Conservation (phyloP, 78 protist species). For the Dictyostelium firmibasis region DNA sequence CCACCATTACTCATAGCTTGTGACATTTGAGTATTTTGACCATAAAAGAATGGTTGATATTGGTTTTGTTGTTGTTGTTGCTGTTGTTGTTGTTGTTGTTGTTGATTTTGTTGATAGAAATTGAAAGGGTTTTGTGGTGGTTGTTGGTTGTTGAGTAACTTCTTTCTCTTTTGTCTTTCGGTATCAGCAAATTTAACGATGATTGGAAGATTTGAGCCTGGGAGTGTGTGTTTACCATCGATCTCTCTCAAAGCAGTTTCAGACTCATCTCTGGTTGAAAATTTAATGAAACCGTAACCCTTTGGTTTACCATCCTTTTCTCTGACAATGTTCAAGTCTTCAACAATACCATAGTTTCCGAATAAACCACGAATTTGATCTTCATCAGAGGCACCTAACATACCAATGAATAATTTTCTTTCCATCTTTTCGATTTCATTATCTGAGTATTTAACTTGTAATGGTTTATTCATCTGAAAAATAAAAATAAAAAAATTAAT, state of each 20-base stretch:
- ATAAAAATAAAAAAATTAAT: not conserved
- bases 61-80: not conserved
- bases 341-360: conserved; percentile 89
- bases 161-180: conserved; percentile 79
- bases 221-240: conserved; percentile 85
- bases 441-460: conserved; percentile 75
- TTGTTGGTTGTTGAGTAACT: not conserved
- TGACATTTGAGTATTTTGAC: conserved; percentile 17
- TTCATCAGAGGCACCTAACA: conserved; percentile 68
- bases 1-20: not conserved
- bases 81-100: not conserved
- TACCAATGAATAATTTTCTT: conserved; percentile 75
- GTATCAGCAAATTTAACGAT: conserved; percentile 78
- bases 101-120: not conserved
- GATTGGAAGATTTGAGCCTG: conserved; percentile 52
- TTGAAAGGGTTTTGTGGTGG: not conserved
- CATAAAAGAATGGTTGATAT: conserved; percentile 12
- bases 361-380: not conserved
- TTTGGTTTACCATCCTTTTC: conserved; percentile 87
- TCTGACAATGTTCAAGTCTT: conserved; percentile 86
- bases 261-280: conserved; percentile 93
- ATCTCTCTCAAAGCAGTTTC: conserved; percentile 90
- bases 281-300: conserved; percentile 98
- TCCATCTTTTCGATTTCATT: conserved; percentile 79
- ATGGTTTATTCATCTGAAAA: conserved; percentile 51